These are phyloP conservation scores for Monosporascus sp. DNA, from an alignment of 2,329 filamentous ascomycete genomes.

Conservation along the genomic window DNA sequence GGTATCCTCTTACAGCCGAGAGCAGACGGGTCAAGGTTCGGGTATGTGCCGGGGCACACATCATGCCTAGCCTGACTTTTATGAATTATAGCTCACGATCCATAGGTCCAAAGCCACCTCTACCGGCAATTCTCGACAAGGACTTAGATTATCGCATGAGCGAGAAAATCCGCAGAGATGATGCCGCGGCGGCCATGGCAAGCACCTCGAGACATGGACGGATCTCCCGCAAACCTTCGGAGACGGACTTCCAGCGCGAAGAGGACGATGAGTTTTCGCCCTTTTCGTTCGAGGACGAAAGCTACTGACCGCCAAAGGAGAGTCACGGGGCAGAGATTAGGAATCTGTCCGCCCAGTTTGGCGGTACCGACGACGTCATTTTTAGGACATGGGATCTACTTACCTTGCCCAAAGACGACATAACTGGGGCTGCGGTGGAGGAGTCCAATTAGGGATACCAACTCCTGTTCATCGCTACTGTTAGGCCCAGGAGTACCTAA, in stretches of 20 bases:
- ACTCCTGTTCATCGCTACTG: too few relatives aligned
- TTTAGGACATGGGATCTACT: too few relatives aligned
- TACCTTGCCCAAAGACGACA: too few relatives aligned
- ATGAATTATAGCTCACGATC: not conserved
- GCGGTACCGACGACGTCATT: too few relatives aligned
- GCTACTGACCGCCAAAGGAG: not conserved
- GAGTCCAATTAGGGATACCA: too few relatives aligned
- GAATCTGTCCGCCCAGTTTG: too few relatives aligned
- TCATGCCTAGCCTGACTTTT: too few relatives aligned
- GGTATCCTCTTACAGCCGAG: not conserved
- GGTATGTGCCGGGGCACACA: too few relatives aligned
- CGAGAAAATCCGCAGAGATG: slow-evolving; percentile 15
- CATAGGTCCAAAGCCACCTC: slow-evolving; percentile 1
- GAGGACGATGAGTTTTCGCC: not conserved
- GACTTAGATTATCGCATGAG: slow-evolving; percentile 21
- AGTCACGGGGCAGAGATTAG: too few relatives aligned
- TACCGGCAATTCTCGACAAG: slow-evolving; percentile 17
- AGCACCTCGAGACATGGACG: not conserved
- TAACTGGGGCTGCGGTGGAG: too few relatives aligned
- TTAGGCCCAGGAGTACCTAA: too few relatives aligned
- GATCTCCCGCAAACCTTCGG: not conserved
- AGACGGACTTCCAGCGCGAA: not conserved
- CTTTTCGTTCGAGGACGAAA: not conserved
- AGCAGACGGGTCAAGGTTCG: not conserved
- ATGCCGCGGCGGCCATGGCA: slow-evolving; percentile 1